Conservation (phyloP, 306 rosid species). For the Comarum palustre region DNA sequence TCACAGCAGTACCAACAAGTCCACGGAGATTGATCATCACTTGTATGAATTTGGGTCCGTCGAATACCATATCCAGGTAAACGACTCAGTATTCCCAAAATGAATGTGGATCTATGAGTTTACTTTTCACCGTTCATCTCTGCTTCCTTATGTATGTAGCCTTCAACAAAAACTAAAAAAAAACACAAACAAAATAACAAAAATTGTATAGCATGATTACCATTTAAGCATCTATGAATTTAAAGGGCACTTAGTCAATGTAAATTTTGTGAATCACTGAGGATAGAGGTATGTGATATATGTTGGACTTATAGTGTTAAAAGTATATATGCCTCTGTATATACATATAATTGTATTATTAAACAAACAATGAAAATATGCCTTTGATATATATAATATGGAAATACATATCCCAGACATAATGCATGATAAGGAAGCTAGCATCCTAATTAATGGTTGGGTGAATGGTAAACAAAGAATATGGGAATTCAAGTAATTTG, state of each 20-base stretch:
- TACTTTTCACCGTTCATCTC: background rate
- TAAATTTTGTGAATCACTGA: background rate
- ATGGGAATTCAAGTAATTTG: conserved; percentile 7
- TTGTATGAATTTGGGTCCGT: conserved; percentile 74
- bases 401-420: background rate
- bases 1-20: conserved; percentile 61
- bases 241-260: background rate
- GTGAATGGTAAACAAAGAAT: background rate
- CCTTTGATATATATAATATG: background rate
- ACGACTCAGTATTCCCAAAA: background rate
- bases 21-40: conserved; percentile 72
- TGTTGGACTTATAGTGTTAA: background rate
- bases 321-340: background rate
- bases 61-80: conserved; percentile 73
- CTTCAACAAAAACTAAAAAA: background rate
- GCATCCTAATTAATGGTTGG: background rate
- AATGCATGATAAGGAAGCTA: background rate
- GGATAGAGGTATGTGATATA: background rate
- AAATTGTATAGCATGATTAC: background rate
- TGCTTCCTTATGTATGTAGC: background rate
- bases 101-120: background rate
- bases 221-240: background rate
- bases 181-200: background rate
- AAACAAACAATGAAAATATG: background rate
- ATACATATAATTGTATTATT: background rate